Percentiles rank a stretch among this genome's conserved stretches.
Evolutionary conservation across 2,329 filamentous ascomycete species (phyloP).

Genomic region (Colletotrichum simmondsii): DNA sequence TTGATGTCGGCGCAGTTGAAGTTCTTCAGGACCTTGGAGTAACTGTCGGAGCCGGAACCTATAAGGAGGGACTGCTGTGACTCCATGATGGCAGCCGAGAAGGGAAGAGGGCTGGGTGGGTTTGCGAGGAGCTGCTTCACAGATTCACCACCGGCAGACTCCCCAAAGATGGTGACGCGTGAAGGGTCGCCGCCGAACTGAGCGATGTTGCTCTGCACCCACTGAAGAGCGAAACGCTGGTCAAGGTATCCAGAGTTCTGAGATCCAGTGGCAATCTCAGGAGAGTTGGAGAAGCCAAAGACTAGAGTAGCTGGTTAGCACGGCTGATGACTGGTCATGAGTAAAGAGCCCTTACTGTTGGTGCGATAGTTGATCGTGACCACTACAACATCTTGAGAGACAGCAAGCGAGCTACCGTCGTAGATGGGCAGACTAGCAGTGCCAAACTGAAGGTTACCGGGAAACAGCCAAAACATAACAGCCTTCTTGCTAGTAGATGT

Average conservation of each 20-base stretch:
- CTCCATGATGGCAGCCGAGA: constrained; percentile 30
- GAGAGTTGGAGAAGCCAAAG: constrained; percentile 34
- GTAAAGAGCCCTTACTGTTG: constrained; percentile 8
- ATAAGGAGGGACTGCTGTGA: constrained; percentile 28
- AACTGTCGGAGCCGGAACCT: constrained; percentile 20
- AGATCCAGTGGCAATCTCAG: constrained; percentile 15
- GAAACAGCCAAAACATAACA: constrained; percentile 36
- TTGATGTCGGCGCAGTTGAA: constrained; percentile 15
- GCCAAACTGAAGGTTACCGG: constrained; percentile 32
- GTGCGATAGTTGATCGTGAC: constrained; percentile 33
- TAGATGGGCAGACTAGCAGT: constrained; percentile 26
- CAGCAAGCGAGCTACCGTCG: constrained; percentile 26
- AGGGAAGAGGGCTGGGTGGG: constrained; percentile 41
- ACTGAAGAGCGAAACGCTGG: constrained; percentile 67
- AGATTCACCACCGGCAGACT: constrained; percentile 61
- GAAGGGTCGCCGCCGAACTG: constrained; percentile 71
- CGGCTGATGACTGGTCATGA: not conserved
- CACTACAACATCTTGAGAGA: constrained; percentile 23
- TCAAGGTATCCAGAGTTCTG: constrained; percentile 66
- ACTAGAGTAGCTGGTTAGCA: not conserved
- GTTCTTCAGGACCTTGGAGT: constrained; percentile 17
- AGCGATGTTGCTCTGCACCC: constrained; percentile 70
- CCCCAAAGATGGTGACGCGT: constrained; percentile 71
- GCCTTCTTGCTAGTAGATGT: constrained; percentile 29
- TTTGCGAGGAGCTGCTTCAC: constrained; percentile 37